Evolutionary conservation across 805 yeast genomes (phyloP).

Genomic region (Ogataea henricii): DNA sequence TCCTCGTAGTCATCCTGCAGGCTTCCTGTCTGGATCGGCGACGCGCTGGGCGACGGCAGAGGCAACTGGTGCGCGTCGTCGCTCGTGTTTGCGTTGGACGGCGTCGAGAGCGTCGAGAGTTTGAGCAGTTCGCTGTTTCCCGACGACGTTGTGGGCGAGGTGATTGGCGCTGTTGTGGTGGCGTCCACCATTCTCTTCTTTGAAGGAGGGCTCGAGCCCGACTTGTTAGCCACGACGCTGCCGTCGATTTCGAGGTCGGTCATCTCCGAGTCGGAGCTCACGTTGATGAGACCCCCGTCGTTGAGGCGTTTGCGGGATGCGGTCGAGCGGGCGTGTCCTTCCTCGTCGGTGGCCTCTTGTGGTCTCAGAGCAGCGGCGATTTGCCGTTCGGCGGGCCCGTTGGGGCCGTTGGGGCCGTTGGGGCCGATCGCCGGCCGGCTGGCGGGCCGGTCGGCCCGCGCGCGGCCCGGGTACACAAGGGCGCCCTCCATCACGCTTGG

Average conservation of each 20-base stretch:
- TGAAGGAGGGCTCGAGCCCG: constrained; percentile 22
- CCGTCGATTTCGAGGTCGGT: constrained; percentile 19
- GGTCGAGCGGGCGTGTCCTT: neutral
- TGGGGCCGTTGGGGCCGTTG: too few species aligned
- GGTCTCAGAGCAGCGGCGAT: too few species aligned
- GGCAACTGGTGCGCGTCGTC: constrained; percentile 49
- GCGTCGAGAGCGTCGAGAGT: constrained; percentile 17
- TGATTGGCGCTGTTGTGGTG: constrained; percentile 2
- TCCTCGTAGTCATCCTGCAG: constrained; percentile 22
- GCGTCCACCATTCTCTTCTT: constrained; percentile 24
- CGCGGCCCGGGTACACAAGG: neutral
- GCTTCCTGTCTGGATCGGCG: constrained; percentile 46
- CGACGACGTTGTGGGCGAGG: constrained; percentile 22
- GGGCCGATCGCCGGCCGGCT: too few species aligned
- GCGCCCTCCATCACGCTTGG: constrained; percentile 2
- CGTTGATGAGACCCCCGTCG: constrained; percentile 14
- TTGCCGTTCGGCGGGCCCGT: too few species aligned
- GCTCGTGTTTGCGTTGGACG: constrained; percentile 11
- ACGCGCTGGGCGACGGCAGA: constrained; percentile 69
- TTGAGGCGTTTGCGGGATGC: constrained; percentile 22
- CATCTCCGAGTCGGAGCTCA: constrained; percentile 22
- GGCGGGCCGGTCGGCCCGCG: too few species aligned
- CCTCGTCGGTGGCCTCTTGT: too few species aligned
- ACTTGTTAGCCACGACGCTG: constrained; percentile 11
- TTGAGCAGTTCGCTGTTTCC: constrained; percentile 17